A percentile compares a stretch with the other conserved stretches of the same genome.
These are phyloP conservation scores for Diversispora epigaea DNA, from an alignment of 192 early-diverging fungal species.

Conservation along the genomic window DNA sequence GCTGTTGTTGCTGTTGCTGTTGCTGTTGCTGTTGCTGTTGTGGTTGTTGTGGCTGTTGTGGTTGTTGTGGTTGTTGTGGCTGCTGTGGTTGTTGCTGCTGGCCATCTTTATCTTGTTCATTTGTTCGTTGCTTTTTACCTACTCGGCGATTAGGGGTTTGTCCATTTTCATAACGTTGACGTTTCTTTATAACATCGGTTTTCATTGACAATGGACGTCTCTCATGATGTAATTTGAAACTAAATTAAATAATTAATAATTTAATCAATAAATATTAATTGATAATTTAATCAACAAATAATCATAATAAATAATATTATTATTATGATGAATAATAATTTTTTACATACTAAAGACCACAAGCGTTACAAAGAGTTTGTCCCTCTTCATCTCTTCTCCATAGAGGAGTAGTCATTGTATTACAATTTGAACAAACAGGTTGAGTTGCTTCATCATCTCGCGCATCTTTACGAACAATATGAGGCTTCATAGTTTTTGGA, in stretches of 20 bases:
- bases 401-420: constrained; percentile 83
- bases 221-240: constrained; percentile 52
- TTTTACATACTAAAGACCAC: constrained; percentile 54
- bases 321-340: neutral
- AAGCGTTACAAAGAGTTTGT: constrained; percentile 49
- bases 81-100: neutral
- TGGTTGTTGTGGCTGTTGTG: neutral
- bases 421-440: constrained; percentile 70
- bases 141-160: constrained; percentile 27
- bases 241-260: constrained; percentile 4
- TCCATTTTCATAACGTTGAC: constrained; percentile 51
- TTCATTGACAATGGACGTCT: constrained; percentile 54
- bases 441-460: constrained; percentile 43
- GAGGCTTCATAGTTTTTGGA: constrained; percentile 77
- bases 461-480: constrained; percentile 59
- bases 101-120: neutral
- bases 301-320: neutral
- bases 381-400: constrained; percentile 79
- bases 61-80: neutral
- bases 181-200: constrained; percentile 51
- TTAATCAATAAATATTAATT: neutral
- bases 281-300: neutral
- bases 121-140: constrained; percentile 28
- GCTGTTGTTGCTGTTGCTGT: too few relatives aligned
- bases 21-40: neutral